Conservation (phyloP, 2,329 filamentous ascomycete species). For the Colletotrichum chrysophilum region DNA sequence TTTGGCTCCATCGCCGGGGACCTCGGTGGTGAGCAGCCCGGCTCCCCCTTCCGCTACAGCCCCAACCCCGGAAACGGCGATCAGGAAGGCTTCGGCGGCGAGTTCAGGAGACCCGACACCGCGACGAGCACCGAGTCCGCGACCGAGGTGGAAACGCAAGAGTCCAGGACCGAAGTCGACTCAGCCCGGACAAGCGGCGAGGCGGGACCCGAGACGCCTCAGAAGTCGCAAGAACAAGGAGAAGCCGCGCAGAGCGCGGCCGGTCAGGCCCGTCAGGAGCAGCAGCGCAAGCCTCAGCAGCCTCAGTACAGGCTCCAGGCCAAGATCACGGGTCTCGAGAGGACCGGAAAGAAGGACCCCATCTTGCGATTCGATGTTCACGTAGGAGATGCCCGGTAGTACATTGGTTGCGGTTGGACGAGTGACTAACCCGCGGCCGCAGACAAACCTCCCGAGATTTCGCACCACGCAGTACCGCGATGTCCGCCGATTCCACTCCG, state of each 20-base stretch:
- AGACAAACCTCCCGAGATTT: constrained; percentile 99
- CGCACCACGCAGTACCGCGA: constrained; percentile 98
- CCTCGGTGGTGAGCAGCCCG: constrained; percentile 42
- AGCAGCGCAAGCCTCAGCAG: constrained; percentile 60
- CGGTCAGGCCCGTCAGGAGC: constrained; percentile 33
- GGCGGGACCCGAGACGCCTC: constrained; percentile 22
- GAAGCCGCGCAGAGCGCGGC: constrained; percentile 22
- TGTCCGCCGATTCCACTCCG: constrained; percentile 91
- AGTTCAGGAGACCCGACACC: constrained; percentile 48
- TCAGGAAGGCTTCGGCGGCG: constrained; percentile 37
- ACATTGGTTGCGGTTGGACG: neutral
- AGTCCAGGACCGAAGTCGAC: constrained; percentile 31
- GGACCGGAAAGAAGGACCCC: constrained; percentile 93
- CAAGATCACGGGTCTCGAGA: constrained; percentile 92
- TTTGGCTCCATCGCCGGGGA: constrained; percentile 38
- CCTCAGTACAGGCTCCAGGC: constrained; percentile 87
- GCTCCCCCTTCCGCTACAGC: constrained; percentile 49
- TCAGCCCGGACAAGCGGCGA: constrained; percentile 20
- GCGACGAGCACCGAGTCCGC: constrained; percentile 51
- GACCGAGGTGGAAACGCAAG: constrained; percentile 44
- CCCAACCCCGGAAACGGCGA: constrained; percentile 49
- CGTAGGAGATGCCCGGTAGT: constrained; percentile 58
- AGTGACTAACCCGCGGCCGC: neutral
- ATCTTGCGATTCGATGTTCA: constrained; percentile 96
- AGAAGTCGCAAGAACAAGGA: constrained; percentile 29